Conservation (phyloP, 768 basidiomycete genomes). For the Leccinum boreale region DNA sequence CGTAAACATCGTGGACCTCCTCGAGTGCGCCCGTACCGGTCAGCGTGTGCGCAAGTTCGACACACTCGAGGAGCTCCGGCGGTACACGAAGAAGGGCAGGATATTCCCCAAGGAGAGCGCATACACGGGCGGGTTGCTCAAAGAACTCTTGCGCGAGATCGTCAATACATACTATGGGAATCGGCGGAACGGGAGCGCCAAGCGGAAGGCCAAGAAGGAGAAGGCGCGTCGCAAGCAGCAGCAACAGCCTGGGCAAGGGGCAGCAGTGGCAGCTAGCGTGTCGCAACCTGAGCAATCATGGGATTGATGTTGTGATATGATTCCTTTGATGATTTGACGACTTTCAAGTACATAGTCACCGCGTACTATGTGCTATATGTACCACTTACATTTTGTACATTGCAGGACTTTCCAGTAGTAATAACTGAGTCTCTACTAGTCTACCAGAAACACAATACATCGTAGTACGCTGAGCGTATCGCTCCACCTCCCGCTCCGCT, state of each 20-base stretch:
- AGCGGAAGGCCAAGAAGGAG: constrained; percentile 14
- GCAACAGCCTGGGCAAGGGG: background rate
- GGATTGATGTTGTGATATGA: background rate
- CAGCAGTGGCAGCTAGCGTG: background rate
- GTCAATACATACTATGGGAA: constrained; percentile 13
- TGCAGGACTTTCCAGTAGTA: background rate
- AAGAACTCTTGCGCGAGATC: constrained; percentile 29
- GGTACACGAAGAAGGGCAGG: constrained; percentile 23
- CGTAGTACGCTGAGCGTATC: background rate
- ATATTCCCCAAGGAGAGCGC: constrained; percentile 30
- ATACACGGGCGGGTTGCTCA: constrained; percentile 29
- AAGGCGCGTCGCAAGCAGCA: background rate
- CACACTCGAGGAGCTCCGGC: constrained; percentile 21
- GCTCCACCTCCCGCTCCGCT: background rate
- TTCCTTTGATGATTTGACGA: background rate
- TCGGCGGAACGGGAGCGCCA: constrained; percentile 19
- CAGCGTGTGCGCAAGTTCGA: constrained; percentile 21
- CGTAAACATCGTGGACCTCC: constrained; percentile 36
- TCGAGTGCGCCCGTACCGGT: constrained; percentile 17
- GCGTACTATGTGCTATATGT: background rate
- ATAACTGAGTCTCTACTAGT: background rate
- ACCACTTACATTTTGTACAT: background rate
- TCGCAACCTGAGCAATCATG: background rate
- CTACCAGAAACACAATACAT: background rate
- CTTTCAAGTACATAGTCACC: background rate